A percentile compares a stretch with the other conserved stretches of the same genome.
These are phyloP conservation scores for Pueraria montana DNA, from an alignment of 306 rosid species.

Conservation along the genomic window DNA sequence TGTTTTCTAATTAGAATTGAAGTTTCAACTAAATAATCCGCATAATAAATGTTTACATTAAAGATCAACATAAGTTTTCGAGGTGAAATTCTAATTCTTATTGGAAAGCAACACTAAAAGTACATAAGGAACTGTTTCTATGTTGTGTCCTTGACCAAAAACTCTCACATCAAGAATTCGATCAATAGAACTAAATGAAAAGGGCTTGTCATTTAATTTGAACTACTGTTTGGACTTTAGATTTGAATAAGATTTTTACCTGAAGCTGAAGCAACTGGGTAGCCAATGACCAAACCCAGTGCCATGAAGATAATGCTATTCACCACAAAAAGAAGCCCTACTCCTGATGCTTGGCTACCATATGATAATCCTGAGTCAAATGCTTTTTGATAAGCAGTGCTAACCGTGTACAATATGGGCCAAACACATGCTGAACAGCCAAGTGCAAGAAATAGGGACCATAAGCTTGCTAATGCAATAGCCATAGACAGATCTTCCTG, in stretches of 20 bases:
- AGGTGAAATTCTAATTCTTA: too few relatives aligned
- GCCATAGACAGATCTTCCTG: slow-evolving; percentile 88
- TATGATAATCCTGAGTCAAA: slow-evolving; percentile 57
- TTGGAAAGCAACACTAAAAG: background rate
- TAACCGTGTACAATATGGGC: slow-evolving; percentile 61
- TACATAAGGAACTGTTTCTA: background rate
- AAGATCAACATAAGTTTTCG: too few relatives aligned
- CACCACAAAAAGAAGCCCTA: slow-evolving; percentile 53
- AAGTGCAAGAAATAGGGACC: slow-evolving; percentile 72
- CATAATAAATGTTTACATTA: too few relatives aligned
- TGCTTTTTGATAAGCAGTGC: slow-evolving; percentile 61
- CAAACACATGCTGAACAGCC: slow-evolving; percentile 69
- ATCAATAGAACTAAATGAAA: background rate
- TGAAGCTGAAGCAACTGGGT: slow-evolving; percentile 73
- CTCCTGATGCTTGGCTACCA: slow-evolving; percentile 53
- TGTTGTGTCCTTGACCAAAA: background rate
- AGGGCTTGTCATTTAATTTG: slow-evolving; percentile 7
- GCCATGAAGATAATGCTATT: slow-evolving; percentile 63
- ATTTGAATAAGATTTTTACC: slow-evolving; percentile 50
- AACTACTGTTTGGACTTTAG: background rate
- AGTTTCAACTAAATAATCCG: background rate
- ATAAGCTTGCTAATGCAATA: slow-evolving; percentile 72
- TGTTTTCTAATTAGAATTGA: background rate
- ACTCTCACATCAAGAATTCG: background rate
- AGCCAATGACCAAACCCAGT: slow-evolving; percentile 71